A percentile compares a stretch with the other conserved stretches of the same genome.
These are phyloP conservation scores for Pezicula radicicola DNA, from an alignment of 2,329 filamentous ascomycete genomes.

Conservation along the genomic window DNA sequence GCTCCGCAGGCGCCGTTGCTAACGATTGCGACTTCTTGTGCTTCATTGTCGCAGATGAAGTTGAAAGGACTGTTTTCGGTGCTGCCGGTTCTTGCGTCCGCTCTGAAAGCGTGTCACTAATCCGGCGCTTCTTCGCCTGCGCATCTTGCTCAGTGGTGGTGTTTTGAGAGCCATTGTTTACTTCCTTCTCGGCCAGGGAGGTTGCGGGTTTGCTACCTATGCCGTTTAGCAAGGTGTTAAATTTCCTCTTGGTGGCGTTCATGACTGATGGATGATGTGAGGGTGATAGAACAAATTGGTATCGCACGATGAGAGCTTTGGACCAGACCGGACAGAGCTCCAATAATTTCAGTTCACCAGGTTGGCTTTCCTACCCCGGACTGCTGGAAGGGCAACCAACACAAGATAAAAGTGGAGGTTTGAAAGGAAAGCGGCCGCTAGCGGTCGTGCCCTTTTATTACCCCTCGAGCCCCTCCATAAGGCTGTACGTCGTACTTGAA, in stretches of 20 bases:
- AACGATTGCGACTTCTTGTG: slow-evolving; percentile 23
- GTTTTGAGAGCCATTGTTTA: slow-evolving; percentile 34
- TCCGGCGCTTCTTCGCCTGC: slow-evolving; percentile 26
- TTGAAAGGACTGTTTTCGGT: slow-evolving; percentile 1
- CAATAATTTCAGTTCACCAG: too few species aligned
- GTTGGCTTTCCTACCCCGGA: too few species aligned
- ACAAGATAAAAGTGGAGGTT: too few species aligned
- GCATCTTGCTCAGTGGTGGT: slow-evolving; percentile 23
- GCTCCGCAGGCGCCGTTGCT: slow-evolving; percentile 18
- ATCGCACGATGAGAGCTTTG: too few species aligned
- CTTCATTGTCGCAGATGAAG: slow-evolving; percentile 10
- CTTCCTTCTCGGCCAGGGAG: slow-evolving; percentile 33
- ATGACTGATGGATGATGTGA: slow-evolving; percentile 38
- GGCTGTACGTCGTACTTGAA: too few species aligned
- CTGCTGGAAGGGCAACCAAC: too few species aligned
- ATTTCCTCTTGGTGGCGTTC: slow-evolving; percentile 81
- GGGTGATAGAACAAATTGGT: too few species aligned
- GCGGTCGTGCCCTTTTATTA: too few species aligned
- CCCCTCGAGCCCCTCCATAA: too few species aligned
- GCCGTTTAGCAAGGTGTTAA: slow-evolving; percentile 71
- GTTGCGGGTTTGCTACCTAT: slow-evolving; percentile 48
- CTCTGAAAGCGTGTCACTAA: slow-evolving; percentile 13
- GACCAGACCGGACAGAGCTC: too few species aligned
- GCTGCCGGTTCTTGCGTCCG: slow-evolving; percentile 4
- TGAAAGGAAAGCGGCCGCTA: too few species aligned